Base-by-base conservation (phyloP, 2,329 filamentous ascomycete genomes). In the Monilinia polystroma region DNA sequence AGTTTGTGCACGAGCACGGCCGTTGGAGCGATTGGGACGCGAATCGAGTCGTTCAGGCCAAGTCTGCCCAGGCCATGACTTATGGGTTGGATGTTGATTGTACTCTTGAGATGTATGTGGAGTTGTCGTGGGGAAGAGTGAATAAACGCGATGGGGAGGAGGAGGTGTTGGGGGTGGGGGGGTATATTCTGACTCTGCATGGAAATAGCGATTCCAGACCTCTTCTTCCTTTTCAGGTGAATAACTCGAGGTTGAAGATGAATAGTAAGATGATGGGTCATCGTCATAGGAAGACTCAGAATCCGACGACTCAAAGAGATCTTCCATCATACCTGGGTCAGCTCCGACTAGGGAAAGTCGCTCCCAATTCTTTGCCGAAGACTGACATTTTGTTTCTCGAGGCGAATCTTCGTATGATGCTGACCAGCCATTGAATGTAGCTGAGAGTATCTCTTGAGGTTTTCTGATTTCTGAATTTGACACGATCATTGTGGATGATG, bases 41-140 rank as follows among this genome's bases (percentile, higher is more conserved):
- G 64, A 66, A 23, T 66, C 64, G 20, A 53, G 38, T 3, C 64
- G 64, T 66, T 62, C 64, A n/a, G 64, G 64, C 64, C 64, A 66
- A 29, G 56, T 14, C 11, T 66, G 47, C 2, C 51, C 32, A 1
- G 56, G 56, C 64, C 64, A 66, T 47, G 64, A 66, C 23, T 62
- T 66, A 26, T 66, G 64, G 10, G 64, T 66, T n/a, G 49, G 38
- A 16, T 66, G 56, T 35, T 66, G 56, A 16, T 59, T 54, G 56
- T 54, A 54, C 20, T 38, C 49, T 16, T 47, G 51, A 35, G 26
- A 14, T 47, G 35, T 12, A n/a, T 20, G 29, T 54, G 64, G 16
- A 1, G 49, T 18, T 12, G 56, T 53, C 12, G 63, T 47, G 3
- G 63, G 64, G 29, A 66, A 66, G 10, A 66, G 43, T 18, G 64